These are phyloP conservation scores for Microcyclosporella mali DNA, from an alignment of 2,329 filamentous ascomycete species.

Conservation along the genomic window DNA sequence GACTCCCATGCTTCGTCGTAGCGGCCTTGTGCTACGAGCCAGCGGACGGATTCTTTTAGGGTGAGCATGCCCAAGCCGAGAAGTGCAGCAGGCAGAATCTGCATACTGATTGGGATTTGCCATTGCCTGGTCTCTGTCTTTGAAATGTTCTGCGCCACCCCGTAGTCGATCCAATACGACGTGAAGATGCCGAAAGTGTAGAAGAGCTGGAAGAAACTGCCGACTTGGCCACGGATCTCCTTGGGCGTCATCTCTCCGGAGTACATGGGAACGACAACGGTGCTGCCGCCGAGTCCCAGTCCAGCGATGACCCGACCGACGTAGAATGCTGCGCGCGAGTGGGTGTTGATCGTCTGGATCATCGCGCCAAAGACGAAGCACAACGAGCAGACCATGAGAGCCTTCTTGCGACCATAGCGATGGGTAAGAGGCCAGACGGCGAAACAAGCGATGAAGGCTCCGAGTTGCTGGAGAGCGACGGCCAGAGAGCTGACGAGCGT, in stretches of 20 bases:
- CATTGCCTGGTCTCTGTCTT: slow-evolving; percentile 41
- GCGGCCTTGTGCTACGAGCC: slow-evolving; percentile 45
- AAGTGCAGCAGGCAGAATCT: slow-evolving; percentile 43
- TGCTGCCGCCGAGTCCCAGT: slow-evolving; percentile 45
- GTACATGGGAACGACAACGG: slow-evolving; percentile 39
- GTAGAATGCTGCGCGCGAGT: slow-evolving; percentile 40
- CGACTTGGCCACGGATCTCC: slow-evolving; percentile 43
- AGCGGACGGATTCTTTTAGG: slow-evolving; percentile 46
- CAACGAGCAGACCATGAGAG: slow-evolving; percentile 40
- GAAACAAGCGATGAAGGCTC: slow-evolving; percentile 49
- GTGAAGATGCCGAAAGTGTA: slow-evolving; percentile 46
- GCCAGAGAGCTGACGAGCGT: slow-evolving; percentile 33
- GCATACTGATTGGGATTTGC: slow-evolving; percentile 52
- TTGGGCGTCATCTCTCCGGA: slow-evolving; percentile 38
- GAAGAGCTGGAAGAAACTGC: slow-evolving; percentile 49
- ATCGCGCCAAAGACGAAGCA: slow-evolving; percentile 38
- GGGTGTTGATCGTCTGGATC: slow-evolving; percentile 43
- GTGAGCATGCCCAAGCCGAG: slow-evolving; percentile 46
- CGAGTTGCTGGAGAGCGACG: slow-evolving; percentile 46
- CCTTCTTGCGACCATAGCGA: slow-evolving; percentile 39
- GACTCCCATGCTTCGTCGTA: slow-evolving; percentile 43
- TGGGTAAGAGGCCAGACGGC: slow-evolving; percentile 45
- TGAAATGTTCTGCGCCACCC: slow-evolving; percentile 33
- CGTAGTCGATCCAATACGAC: slow-evolving; percentile 51
- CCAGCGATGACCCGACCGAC: slow-evolving; percentile 43